Conservation (phyloP, 805 yeast species). For the Candida nonsorbophila region DNA sequence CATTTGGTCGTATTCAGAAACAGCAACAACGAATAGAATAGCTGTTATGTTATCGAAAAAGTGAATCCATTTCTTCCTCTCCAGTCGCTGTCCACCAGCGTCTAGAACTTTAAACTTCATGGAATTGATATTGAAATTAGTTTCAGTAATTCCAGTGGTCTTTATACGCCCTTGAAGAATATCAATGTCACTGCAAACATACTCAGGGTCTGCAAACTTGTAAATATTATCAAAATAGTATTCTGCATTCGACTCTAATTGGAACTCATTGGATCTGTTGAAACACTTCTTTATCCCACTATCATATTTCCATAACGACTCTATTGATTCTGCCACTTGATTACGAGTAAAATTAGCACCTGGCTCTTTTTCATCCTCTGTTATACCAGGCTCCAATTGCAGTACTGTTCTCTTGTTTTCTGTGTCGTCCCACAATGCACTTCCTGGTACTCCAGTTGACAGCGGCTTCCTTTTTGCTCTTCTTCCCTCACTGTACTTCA, state of each 20-base stretch:
- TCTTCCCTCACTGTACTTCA: constrained; percentile 53
- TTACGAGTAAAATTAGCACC: constrained; percentile 21
- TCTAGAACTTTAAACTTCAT: constrained; percentile 75
- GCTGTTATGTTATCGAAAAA: constrained; percentile 89
- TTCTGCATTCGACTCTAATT: constrained; percentile 75
- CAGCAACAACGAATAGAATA: constrained; percentile 81
- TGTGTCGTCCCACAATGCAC: constrained; percentile 15
- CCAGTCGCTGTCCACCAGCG: constrained; percentile 95
- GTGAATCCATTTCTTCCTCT: constrained; percentile 91
- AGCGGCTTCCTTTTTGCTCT: constrained; percentile 45
- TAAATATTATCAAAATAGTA: constrained; percentile 75
- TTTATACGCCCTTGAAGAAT: constrained; percentile 87
- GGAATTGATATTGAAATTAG: constrained; percentile 61
- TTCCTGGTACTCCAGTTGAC: constrained; percentile 46
- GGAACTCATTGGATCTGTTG: constrained; percentile 67
- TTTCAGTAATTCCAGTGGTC: constrained; percentile 93
- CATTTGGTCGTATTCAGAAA: constrained; percentile 88
- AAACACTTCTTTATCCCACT: constrained; percentile 58
- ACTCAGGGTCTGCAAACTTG: constrained; percentile 58
- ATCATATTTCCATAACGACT: constrained; percentile 64
- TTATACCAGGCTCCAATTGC: constrained; percentile 3
- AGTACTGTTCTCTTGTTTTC: neutral
- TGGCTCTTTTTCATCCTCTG: constrained; percentile 6
- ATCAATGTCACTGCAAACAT: constrained; percentile 74
- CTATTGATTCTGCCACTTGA: constrained; percentile 70